Percentiles rank a stretch among this genome's conserved stretches.
Evolutionary conservation across 2,329 filamentous ascomycete species (phyloP).

Genomic region (Colletotrichum sp.): DNA sequence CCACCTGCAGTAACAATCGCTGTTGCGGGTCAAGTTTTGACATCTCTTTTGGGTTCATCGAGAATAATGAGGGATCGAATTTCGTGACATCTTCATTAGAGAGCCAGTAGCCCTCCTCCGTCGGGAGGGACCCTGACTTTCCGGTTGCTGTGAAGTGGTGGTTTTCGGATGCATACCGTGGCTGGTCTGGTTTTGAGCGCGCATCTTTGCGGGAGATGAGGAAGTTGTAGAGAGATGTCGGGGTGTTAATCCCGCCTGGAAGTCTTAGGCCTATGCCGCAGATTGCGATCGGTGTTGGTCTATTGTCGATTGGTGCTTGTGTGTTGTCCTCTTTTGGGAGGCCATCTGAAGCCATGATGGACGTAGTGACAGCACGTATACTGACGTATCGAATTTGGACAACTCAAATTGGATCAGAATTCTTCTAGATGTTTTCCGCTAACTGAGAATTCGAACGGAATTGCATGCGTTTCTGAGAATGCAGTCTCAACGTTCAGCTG

Average conservation of each 20-base stretch:
- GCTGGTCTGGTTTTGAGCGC: background rate
- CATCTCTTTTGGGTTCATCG: slow-evolving; percentile 29
- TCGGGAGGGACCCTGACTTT: background rate
- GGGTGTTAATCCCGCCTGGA: slow-evolving; percentile 9
- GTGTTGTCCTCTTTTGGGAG: background rate
- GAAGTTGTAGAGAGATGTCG: slow-evolving; percentile 3
- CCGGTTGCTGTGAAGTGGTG: background rate
- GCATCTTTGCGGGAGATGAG: slow-evolving; percentile 11
- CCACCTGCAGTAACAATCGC: slow-evolving; percentile 32
- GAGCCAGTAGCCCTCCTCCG: slow-evolving; percentile 8
- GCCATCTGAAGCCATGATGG: background rate
- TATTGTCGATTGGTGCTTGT: background rate
- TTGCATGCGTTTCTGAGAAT: background rate
- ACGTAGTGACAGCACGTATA: background rate
- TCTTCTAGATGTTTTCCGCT: background rate
- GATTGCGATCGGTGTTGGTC: background rate
- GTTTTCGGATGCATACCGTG: background rate
- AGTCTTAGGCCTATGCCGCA: slow-evolving; percentile 15
- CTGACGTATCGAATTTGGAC: background rate
- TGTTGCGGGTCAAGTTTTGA: slow-evolving; percentile 34
- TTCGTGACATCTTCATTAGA: background rate
- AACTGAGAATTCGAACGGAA: background rate
- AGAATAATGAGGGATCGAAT: slow-evolving; percentile 24
- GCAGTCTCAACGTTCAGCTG: background rate
- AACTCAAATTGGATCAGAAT: background rate